Evolutionary conservation across 345 rosid genomes (phyloP).

Genomic region (Citrus hindsii): DNA sequence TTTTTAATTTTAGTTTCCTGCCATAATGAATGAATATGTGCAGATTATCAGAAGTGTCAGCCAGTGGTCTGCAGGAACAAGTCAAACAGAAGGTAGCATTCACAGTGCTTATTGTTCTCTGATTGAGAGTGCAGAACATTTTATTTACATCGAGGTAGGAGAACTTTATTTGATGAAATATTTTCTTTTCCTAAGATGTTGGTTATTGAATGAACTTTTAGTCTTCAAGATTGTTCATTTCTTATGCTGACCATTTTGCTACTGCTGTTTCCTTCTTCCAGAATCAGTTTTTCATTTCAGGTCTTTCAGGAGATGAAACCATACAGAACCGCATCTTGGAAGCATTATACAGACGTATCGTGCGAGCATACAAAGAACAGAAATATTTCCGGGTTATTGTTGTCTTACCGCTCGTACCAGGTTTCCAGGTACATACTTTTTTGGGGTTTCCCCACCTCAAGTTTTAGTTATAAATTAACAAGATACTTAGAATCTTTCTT

Average conservation of each 20-base stretch:
- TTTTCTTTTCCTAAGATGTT: background rate
- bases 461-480: background rate
- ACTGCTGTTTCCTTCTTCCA: conserved; percentile 30
- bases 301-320: conserved; percentile 67
- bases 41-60: conserved; percentile 82
- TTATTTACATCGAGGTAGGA: conserved; percentile 84
- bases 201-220: background rate
- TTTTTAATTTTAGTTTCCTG: background rate
- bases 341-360: conserved; percentile 67
- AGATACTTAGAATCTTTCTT: background rate
- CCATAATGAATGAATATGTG: background rate
- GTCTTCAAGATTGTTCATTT: background rate
- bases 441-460: background rate
- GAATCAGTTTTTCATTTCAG: conserved; percentile 96
- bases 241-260: background rate
- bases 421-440: conserved; percentile 66
- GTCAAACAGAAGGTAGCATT: conserved; percentile 88
- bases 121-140: conserved; percentile 79
- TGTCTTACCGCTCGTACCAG: conserved; percentile 85
- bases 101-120: conserved; percentile 78
- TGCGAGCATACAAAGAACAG: conserved; percentile 66
- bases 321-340: conserved; percentile 78
- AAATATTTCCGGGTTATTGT: conserved; percentile 67
- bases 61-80: conserved; percentile 93
- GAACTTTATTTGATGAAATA: background rate